Evolutionary conservation across 139 green algal genomes (phyloP).

Genomic region (Eudorina sp.): DNA sequence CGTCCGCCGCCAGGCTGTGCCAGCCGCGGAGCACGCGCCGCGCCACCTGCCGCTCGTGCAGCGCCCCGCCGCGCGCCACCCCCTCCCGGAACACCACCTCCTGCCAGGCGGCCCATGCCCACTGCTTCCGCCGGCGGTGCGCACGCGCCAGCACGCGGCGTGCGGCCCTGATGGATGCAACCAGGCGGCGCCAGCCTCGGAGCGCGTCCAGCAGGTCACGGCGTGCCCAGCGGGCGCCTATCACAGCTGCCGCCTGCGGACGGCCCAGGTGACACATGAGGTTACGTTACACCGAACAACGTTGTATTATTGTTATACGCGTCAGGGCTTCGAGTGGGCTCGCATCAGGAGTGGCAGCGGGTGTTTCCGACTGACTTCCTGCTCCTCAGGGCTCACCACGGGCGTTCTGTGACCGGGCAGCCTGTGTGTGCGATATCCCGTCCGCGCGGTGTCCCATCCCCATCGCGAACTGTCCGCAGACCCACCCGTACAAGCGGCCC

Average conservation of each 20-base stretch:
- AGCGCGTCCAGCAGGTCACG: background rate
- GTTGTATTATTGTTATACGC: too few species aligned
- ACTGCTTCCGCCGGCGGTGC: conserved; percentile 39
- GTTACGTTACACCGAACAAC: too few species aligned
- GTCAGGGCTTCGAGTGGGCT: too few species aligned
- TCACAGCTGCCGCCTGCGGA: background rate
- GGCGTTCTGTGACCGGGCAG: too few species aligned
- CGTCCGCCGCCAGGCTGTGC: background rate
- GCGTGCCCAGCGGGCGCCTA: background rate
- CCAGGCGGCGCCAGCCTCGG: background rate
- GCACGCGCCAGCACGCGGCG: background rate
- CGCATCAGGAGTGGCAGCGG: too few species aligned
- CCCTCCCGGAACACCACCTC: conserved; percentile 31
- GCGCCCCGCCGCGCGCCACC: background rate
- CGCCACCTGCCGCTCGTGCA: background rate
- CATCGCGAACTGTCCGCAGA: too few species aligned
- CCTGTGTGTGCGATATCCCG: too few species aligned
- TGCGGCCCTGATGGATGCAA: background rate
- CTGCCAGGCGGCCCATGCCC: conserved; percentile 47
- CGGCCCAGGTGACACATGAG: too few species aligned
- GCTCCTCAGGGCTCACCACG: too few species aligned
- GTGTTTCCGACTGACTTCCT: too few species aligned
- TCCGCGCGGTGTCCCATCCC: too few species aligned
- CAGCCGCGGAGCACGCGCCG: background rate
- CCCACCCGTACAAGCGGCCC: too few species aligned